Conservation (phyloP, 345 rosid genomes). For the Sonneratia alba region DNA sequence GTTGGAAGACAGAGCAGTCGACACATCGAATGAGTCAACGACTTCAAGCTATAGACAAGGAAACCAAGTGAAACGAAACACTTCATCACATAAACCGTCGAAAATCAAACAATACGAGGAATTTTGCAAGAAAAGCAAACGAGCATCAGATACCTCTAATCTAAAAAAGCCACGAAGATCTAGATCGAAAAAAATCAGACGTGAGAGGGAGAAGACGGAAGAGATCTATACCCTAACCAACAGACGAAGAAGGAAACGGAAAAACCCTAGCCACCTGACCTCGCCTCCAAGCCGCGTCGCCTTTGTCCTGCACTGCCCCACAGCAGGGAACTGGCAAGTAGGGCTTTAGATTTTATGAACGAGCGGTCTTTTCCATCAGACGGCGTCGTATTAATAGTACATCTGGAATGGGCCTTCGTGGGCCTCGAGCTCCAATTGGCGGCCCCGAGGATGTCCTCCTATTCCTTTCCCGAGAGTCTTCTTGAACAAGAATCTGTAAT, state of each 20-base stretch:
- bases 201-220: neutral
- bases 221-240: neutral
- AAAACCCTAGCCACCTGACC: neutral
- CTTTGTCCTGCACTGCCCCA: no score
- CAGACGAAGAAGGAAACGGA: neutral
- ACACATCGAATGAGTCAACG: neutral
- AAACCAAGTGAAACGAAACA: neutral
- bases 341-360: neutral
- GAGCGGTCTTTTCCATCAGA: neutral
- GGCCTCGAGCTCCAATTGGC: neutral
- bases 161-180: neutral
- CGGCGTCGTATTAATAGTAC: neutral
- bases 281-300: neutral
- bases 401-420: neutral
- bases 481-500: no score
- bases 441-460: no score
- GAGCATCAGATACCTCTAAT: neutral
- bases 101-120: neutral
- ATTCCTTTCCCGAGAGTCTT: no score
- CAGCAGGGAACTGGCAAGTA: neutral
- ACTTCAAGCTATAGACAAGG: neutral
- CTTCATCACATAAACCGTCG: neutral
- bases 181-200: neutral
- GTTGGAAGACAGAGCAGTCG: neutral
- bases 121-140: neutral